A percentile compares a stretch with the other conserved stretches of the same genome.
Evolutionary conservation across 2,329 filamentous ascomycete species (phyloP).

Genomic region (Myriosclerotinia curreyana): DNA sequence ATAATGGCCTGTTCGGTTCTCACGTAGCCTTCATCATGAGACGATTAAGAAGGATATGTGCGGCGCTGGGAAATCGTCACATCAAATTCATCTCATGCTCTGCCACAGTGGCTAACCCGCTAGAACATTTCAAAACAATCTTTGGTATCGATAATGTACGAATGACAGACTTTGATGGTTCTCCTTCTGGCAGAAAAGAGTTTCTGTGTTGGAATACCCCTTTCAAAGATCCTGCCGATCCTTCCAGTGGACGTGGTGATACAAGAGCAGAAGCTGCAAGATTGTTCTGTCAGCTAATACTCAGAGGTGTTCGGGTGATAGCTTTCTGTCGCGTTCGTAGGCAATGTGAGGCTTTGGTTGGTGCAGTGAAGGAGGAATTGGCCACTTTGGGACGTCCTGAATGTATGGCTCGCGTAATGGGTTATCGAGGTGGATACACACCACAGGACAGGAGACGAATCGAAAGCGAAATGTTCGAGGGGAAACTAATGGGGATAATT

Average conservation of each 20-base stretch:
- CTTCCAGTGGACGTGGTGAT: conserved; percentile 80
- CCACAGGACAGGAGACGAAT: conserved; percentile 84
- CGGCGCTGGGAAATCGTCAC: conserved; percentile 78
- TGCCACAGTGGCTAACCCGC: conserved; percentile 89
- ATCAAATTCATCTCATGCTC: conserved; percentile 95
- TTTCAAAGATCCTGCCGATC: conserved; percentile 83
- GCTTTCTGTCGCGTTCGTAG: conserved; percentile 87
- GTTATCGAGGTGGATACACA: conserved; percentile 92
- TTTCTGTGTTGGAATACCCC: conserved; percentile 98
- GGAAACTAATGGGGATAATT: conserved; percentile 86
- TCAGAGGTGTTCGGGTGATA: conserved; percentile 87
- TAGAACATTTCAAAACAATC: conserved; percentile 89
- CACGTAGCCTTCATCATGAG: conserved; percentile 96
- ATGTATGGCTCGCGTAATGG: conserved; percentile 80
- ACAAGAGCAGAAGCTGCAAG: conserved; percentile 82
- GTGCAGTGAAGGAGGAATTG: conserved; percentile 76
- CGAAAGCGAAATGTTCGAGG: conserved; percentile 95
- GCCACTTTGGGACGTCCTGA: conserved; percentile 69
- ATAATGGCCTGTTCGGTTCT: conserved; percentile 90
- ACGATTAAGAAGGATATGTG: conserved; percentile 79
- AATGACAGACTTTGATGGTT: conserved; percentile 87
- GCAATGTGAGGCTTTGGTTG: conserved; percentile 81
- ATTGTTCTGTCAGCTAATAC: conserved; percentile 83
- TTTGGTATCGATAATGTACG: conserved; percentile 82
- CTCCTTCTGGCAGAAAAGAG: conserved; percentile 87